Evolutionary conservation across 192 early-diverging fungal species (phyloP).

Genomic region (Ambispora gerdemannii): DNA sequence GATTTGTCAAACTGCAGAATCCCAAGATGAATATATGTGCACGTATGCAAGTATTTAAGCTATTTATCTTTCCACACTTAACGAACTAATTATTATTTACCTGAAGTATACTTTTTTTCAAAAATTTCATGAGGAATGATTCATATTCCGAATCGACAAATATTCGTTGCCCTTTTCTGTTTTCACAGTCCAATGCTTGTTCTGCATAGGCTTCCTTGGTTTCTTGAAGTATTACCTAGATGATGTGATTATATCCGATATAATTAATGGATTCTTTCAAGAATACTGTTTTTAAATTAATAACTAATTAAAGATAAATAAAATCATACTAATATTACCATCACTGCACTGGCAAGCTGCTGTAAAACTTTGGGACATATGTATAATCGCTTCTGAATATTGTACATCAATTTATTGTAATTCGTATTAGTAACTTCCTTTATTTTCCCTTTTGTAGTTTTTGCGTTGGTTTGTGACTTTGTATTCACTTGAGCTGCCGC

Average conservation of each 20-base stretch:
- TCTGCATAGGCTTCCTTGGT: constrained; percentile 15
- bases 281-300: neutral
- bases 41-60: neutral
- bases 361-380: constrained; percentile 23
- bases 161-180: constrained; percentile 26
- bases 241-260: neutral
- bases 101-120: constrained; percentile 25
- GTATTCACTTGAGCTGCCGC: too few species aligned
- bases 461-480: too few species aligned
- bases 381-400: constrained; percentile 10
- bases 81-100: constrained; percentile 2
- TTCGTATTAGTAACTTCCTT: constrained; percentile 6
- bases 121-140: constrained; percentile 29
- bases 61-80: neutral
- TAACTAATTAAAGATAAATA: too few species aligned
- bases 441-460: constrained; percentile 20
- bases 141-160: constrained; percentile 30
- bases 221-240: constrained; percentile 22
- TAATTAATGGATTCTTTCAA: neutral
- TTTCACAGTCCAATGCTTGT: constrained; percentile 26
- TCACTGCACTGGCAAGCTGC: constrained; percentile 16
- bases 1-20: constrained; percentile 27
- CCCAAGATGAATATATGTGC: neutral
- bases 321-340: too few species aligned
- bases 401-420: neutral